phyloP scores from a whole-genome alignment of 352 stramenopile genomes.

The Phytophthora ramorum region DNA sequence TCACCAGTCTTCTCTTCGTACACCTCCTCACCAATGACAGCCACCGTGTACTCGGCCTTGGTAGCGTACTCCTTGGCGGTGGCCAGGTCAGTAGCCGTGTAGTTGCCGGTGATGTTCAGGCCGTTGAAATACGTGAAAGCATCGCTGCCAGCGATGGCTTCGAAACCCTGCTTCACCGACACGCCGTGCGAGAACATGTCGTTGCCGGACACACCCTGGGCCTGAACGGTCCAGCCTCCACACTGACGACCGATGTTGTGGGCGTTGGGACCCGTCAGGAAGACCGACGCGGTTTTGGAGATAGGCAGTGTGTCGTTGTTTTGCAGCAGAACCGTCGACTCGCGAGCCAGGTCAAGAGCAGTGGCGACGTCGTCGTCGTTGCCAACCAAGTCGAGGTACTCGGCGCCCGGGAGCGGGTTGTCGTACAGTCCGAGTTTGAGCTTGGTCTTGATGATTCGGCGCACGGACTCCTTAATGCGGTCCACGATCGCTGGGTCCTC shows the following conservation, averaged over 20 bases:
- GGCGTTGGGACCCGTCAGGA: slow-evolving; percentile 38
- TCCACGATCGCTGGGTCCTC: slow-evolving; percentile 31
- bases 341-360: slow-evolving; percentile 58
- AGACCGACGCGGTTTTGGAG: slow-evolving; percentile 11
- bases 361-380: slow-evolving; percentile 46
- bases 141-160: slow-evolving; percentile 26
- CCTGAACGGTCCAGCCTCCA: slow-evolving; percentile 75
- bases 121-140: slow-evolving; percentile 60
- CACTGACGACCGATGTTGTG: slow-evolving; percentile 66
- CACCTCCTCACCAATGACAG: slow-evolving; percentile 36
- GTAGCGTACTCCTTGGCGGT: slow-evolving; percentile 26
- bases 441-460: slow-evolving; percentile 72
- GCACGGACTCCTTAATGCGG: slow-evolving; percentile 56
- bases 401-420: slow-evolving; percentile 50
- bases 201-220: slow-evolving; percentile 62
- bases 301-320: slow-evolving; percentile 30
- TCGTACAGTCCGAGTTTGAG: slow-evolving; percentile 67
- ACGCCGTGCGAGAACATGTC: slow-evolving; percentile 50
- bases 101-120: slow-evolving; percentile 52
- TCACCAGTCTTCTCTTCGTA: slow-evolving; percentile 80
- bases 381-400: slow-evolving; percentile 52
- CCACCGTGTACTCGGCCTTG: slow-evolving; percentile 39
- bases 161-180: slow-evolving; percentile 56
- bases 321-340: slow-evolving; percentile 50
- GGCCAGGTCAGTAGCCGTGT: slow-evolving; percentile 29